These are phyloP conservation scores for Agaricus subrufescens DNA, from an alignment of 768 basidiomycete species.

Conservation along the genomic window DNA sequence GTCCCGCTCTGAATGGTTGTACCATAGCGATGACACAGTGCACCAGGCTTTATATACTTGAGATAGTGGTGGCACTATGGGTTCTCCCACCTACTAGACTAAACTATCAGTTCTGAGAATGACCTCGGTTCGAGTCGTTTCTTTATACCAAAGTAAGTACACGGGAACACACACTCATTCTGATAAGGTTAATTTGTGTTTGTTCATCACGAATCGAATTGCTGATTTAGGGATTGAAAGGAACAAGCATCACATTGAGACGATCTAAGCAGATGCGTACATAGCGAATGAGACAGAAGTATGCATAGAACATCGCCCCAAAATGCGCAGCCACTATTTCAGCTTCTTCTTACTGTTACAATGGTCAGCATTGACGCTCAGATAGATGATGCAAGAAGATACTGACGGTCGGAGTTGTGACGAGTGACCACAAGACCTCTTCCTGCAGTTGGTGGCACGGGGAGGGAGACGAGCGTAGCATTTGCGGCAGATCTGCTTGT, in stretches of 20 bases:
- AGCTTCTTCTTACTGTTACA: slow-evolving; percentile 88
- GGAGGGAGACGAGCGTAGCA: slow-evolving; percentile 99
- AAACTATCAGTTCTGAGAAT: too few species aligned
- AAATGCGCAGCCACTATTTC: slow-evolving; percentile 54
- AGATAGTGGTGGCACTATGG: too few species aligned
- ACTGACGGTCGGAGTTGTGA: slow-evolving; percentile 89
- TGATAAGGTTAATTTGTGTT: too few species aligned
- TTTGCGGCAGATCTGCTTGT: slow-evolving; percentile 99
- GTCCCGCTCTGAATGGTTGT: too few species aligned
- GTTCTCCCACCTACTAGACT: too few species aligned
- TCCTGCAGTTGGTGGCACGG: slow-evolving; percentile 99
- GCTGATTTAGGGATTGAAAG: not conserved
- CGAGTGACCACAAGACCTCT: slow-evolving; percentile 87
- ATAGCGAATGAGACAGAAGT: not conserved
- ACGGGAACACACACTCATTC: too few species aligned
- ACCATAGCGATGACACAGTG: too few species aligned
- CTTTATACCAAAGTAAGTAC: too few species aligned
- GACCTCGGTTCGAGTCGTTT: too few species aligned
- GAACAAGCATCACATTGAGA: slow-evolving; percentile 1
- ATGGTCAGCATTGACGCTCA: not conserved
- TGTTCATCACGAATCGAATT: too few species aligned
- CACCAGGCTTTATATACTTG: too few species aligned
- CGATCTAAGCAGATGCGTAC: slow-evolving; percentile 6
- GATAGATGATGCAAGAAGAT: not conserved
- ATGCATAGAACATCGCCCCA: slow-evolving; percentile 9